Base-by-base conservation (phyloP, 73 alveolate species). In the Tetrahymena borealis region DNA sequence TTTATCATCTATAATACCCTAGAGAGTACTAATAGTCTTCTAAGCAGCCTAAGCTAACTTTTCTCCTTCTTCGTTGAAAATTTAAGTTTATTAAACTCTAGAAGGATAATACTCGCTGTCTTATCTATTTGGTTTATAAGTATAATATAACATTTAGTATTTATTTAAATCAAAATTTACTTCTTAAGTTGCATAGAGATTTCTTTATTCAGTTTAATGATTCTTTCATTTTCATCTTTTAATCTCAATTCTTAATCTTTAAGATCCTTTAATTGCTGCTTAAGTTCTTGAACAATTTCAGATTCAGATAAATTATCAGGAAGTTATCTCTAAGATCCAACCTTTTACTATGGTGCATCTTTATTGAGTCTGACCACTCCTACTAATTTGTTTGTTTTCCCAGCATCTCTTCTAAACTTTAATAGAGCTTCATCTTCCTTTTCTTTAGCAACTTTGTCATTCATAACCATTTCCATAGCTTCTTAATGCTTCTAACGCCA, bases 391-490 rank as follows among this genome's bases (percentile, higher is more conserved):
- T 60, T 60, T 18, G 85, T 60, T 15, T 60, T 60, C 3, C 85
- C 85, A 6, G 85, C 85, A 60, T 60, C 85, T 60, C 85, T 60
- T 20, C 85, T 60, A 13, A 60, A 60, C 28, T 60, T 60, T 0
- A 60, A 35, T 60, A 60, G 28, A 9, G 85, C 37, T 60, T 60
- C 85, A 4, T 60, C 85, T 9, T 60, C 85, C 28, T 60, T 60
- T 13, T 60, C 85, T 60, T 60, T 60, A 60, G 85, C 85, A 3
- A 60, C 85, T 60, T 60, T 60, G 10, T 60, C 85, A 60, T 60
- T 60, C 85, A 60, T 60, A 60, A 60, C 85, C 85, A 60, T 60
- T 60, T 60, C 85, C 85, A 60, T 60, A 60, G 85, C 85, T 60
- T 60, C 85, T 60, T 60, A n/a, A 15, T 60, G 85, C 31, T 60